Evolutionary conservation across 371 early-diverging fungal species (phyloP).

Genomic region (Ordospora pajunii): DNA sequence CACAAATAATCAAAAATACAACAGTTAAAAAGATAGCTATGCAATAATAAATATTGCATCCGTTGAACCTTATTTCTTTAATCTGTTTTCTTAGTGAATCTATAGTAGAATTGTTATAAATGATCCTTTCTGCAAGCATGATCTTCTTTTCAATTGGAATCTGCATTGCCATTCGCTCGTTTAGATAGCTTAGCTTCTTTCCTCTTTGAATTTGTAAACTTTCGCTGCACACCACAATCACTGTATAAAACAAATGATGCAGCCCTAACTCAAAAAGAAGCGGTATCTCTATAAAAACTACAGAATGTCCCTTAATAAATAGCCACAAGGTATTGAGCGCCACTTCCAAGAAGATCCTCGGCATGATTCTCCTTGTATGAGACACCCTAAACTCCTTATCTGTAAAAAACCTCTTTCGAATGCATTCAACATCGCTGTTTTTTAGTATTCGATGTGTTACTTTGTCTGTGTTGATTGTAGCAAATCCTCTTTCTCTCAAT

Average conservation of each 20-base stretch:
- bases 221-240: conserved; percentile 21
- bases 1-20: background rate
- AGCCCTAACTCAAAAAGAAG: conserved; percentile 30
- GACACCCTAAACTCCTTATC: background rate
- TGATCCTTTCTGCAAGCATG: background rate
- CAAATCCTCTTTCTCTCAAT: conserved; percentile 2
- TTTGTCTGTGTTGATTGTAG: conserved; percentile 6
- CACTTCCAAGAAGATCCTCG: background rate
- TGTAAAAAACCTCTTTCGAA: background rate
- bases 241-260: conserved; percentile 12
- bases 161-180: background rate
- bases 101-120: conserved; percentile 10
- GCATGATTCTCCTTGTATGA: conserved; percentile 11
- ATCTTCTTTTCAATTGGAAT: conserved; percentile 14
- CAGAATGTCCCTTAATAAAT: background rate
- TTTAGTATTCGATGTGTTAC: background rate
- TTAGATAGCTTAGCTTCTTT: background rate
- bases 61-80: background rate
- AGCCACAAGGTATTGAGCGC: background rate
- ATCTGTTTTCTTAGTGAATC: background rate
- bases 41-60: background rate
- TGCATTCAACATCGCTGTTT: background rate
- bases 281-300: conserved; percentile 43
- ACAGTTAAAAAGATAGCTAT: background rate
- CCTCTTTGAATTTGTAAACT: conserved; percentile 20